A percentile compares a stretch with the other conserved stretches of the same genome.
These are phyloP conservation scores for Echinochloa phyllopogon DNA, from an alignment of 176 grass and related monocot species.

Conservation along the genomic window DNA sequence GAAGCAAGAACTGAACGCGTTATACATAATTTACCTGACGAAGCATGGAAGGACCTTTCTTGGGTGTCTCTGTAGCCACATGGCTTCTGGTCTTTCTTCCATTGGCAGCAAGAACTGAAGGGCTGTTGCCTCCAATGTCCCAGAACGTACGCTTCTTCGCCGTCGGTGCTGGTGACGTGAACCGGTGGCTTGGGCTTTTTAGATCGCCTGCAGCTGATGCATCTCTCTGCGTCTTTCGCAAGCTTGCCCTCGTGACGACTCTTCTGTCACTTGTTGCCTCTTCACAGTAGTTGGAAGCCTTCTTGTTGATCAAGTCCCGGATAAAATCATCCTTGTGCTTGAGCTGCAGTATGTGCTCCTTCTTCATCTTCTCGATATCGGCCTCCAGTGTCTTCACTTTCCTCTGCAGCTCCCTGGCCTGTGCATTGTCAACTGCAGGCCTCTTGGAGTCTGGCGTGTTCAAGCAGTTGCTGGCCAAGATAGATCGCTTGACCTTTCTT, in stretches of 20 bases:
- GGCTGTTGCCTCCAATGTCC: constrained; percentile 85
- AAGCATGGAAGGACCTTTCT: constrained; percentile 60
- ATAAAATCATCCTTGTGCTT: constrained; percentile 90
- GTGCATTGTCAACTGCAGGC: constrained; percentile 37
- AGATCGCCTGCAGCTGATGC: constrained; percentile 51
- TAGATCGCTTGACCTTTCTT: constrained; percentile 66
- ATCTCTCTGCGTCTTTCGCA: constrained; percentile 60
- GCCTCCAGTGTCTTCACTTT: constrained; percentile 71
- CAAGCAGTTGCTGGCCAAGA: constrained; percentile 72
- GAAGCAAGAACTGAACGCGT: constrained; percentile 23
- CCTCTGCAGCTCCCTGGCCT: constrained; percentile 62
- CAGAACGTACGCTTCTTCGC: constrained; percentile 94
- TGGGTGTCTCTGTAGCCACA: constrained; percentile 59
- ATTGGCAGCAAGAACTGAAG: constrained; percentile 72
- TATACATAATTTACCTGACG: constrained; percentile 40
- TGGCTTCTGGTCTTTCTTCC: constrained; percentile 90
- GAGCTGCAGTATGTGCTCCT: constrained; percentile 70
- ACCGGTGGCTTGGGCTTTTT: constrained; percentile 75
- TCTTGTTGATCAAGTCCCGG: constrained; percentile 73
- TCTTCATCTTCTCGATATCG: constrained; percentile 80
- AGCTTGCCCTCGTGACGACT: constrained; percentile 65
- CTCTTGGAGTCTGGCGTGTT: constrained; percentile 69
- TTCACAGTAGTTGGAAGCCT: constrained; percentile 44
- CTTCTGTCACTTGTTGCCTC: constrained; percentile 48
- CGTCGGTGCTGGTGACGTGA: constrained; percentile 66